Conservation (phyloP, 495 filamentous ascomycete genomes). For the Daldinia grandis region DNA sequence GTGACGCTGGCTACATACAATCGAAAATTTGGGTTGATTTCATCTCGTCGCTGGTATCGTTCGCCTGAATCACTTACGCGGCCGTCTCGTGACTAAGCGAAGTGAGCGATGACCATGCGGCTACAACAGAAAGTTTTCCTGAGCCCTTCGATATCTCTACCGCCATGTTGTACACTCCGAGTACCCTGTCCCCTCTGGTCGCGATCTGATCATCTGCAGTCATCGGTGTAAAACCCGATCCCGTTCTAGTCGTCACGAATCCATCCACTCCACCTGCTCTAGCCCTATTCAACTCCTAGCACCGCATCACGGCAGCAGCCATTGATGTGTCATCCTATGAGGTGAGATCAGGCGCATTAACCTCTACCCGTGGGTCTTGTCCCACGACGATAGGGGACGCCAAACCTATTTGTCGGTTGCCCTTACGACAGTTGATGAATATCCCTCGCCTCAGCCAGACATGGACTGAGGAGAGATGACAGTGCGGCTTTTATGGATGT, state of each 20-base stretch:
- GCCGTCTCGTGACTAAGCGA: conserved; percentile 5
- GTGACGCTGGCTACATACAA: conserved; percentile 53
- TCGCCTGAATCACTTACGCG: conserved; percentile 56
- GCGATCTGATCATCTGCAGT: conserved; percentile 22
- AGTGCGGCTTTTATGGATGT: conserved; percentile 85
- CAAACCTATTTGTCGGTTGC: conserved; percentile 53
- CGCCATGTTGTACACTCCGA: conserved; percentile 49
- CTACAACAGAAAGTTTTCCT: conserved; percentile 51
- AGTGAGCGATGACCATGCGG: conserved; percentile 52
- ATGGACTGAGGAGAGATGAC: conserved; percentile 58
- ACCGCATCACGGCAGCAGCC: conserved; percentile 55
- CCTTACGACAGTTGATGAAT: conserved; percentile 42
- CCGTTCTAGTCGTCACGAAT: conserved; percentile 7
- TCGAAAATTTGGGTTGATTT: conserved; percentile 44
- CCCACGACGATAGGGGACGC: conserved; percentile 69
- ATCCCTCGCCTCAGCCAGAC: conserved; percentile 49
- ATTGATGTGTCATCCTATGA: conserved; percentile 52
- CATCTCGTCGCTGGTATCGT: conserved; percentile 45
- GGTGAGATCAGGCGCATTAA: conserved; percentile 78
- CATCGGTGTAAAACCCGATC: conserved; percentile 38
- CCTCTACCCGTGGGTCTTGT: conserved; percentile 64
- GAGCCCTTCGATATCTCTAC: conserved; percentile 19
- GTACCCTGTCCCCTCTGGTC: conserved; percentile 45
- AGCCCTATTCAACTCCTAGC: conserved; percentile 44
- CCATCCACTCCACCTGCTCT: conserved; percentile 39